Evolutionary conservation across 148 eudicot species (phyloP).

Genomic region (Fagopyrum esculentum): DNA sequence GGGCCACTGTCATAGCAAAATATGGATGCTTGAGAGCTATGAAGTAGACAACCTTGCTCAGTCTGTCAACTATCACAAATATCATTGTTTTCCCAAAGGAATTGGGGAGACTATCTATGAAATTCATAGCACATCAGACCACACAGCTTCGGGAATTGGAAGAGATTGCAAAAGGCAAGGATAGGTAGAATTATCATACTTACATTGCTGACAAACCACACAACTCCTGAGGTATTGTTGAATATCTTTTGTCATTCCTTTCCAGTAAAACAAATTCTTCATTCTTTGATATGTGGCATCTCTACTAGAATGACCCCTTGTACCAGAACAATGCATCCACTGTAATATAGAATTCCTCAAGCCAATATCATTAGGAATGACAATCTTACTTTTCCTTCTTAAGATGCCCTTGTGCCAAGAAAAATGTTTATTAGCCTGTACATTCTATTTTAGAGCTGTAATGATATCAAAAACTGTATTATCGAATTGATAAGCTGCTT

Average conservation of each 20-base stretch:
- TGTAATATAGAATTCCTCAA: not conserved
- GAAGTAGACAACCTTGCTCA: not conserved
- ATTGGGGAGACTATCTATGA: not conserved
- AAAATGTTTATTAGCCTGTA: not conserved
- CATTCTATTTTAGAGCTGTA: too few species aligned
- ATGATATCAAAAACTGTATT: too few species aligned
- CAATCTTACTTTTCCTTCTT: not conserved
- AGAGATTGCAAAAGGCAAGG: not conserved
- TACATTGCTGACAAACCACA: not conserved
- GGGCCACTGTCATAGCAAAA: conserved; percentile 7
- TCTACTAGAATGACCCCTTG: not conserved
- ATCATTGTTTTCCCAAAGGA: conserved; percentile 3
- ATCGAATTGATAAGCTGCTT: too few species aligned
- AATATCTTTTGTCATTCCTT: not conserved
- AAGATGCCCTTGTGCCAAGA: not conserved
- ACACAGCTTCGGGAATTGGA: not conserved
- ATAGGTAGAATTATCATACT: not conserved
- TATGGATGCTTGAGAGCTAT: not conserved
- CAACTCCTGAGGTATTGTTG: not conserved
- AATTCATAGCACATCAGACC: conserved; percentile 1
- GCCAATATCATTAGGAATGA: not conserved
- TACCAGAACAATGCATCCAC: not conserved
- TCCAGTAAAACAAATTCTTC: not conserved
- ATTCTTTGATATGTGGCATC: not conserved
- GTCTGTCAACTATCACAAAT: not conserved